phyloP scores from a whole-genome alignment of 2,329 filamentous ascomycete genomes.

The Plectosphaerella cucumerina region DNA sequence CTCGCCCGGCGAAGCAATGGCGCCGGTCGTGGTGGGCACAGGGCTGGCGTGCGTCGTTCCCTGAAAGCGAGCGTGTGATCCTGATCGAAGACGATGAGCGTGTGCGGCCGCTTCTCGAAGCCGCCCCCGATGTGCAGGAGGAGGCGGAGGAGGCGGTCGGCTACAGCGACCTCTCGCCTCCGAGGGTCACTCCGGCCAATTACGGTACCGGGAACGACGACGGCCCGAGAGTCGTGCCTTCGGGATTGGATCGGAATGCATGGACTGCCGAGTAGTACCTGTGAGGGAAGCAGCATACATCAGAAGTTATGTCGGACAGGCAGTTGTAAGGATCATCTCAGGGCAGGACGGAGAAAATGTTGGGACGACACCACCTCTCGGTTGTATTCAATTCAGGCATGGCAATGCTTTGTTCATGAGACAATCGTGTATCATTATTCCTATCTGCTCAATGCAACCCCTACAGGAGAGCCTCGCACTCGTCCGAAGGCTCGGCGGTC shows the following conservation, averaged over 20 bases:
- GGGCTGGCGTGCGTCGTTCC: slow-evolving; percentile 6
- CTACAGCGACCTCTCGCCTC: slow-evolving; percentile 1
- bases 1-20: slow-evolving; percentile 11
- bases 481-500: not conserved
- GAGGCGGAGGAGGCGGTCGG: not conserved
- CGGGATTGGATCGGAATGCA: too few species aligned
- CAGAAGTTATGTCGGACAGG: too few species aligned
- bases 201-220: not conserved
- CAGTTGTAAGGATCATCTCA: too few species aligned
- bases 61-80: slow-evolving; percentile 4
- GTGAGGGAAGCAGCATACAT: too few species aligned
- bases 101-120: not conserved
- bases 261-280: too few species aligned
- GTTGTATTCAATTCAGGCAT: too few species aligned
- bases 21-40: slow-evolving; percentile 13
- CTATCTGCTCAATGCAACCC: too few species aligned
- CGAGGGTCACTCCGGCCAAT: not conserved
- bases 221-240: too few species aligned
- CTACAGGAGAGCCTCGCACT: not conserved
- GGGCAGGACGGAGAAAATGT: too few species aligned
- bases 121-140: not conserved
- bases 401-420: too few species aligned
- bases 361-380: too few species aligned
- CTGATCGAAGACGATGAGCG: not conserved
- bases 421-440: too few species aligned